These are phyloP conservation scores for Candolleomyces efflorescens DNA, from an alignment of 768 basidiomycete species.

Conservation along the genomic window DNA sequence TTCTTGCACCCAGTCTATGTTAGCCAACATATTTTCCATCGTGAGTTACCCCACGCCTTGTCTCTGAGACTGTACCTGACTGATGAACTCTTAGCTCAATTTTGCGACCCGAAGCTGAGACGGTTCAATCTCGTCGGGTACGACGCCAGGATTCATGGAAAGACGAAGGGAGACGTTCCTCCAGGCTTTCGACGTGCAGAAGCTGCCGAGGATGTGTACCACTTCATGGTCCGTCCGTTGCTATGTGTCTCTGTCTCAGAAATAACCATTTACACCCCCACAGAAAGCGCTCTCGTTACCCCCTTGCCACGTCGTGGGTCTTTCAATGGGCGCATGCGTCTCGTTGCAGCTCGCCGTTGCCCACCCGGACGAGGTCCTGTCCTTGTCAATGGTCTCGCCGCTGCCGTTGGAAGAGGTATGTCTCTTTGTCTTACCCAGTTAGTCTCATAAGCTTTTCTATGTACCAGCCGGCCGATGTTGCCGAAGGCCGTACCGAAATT, in stretches of 20 bases:
- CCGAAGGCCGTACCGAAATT: constrained; percentile 24
- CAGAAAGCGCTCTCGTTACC: constrained; percentile 30
- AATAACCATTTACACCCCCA: not conserved
- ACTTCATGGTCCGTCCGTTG: constrained; percentile 26
- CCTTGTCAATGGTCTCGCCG: constrained; percentile 32
- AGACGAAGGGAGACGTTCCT: constrained; percentile 19
- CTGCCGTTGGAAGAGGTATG: constrained; percentile 28
- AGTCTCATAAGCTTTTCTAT: not conserved
- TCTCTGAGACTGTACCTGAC: not conserved
- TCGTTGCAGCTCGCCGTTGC: constrained; percentile 29
- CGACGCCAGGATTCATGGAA: constrained; percentile 29
- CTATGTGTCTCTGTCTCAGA: not conserved
- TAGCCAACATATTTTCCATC: constrained; percentile 28
- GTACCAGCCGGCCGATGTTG: constrained; percentile 23
- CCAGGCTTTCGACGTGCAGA: constrained; percentile 21
- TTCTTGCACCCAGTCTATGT: constrained; percentile 34
- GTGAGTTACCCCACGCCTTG: constrained; percentile 16
- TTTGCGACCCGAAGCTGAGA: constrained; percentile 28
- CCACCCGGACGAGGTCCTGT: constrained; percentile 26
- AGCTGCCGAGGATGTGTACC: constrained; percentile 27
- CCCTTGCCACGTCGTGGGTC: constrained; percentile 31
- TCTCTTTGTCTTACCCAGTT: constrained; percentile 15
- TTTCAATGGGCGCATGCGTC: constrained; percentile 30
- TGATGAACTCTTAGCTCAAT: constrained; percentile 22
- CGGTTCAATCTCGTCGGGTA: constrained; percentile 34